These are phyloP conservation scores for Colletotrichum sp. DNA, from an alignment of 2,329 filamentous ascomycete species.

Conservation along the genomic window DNA sequence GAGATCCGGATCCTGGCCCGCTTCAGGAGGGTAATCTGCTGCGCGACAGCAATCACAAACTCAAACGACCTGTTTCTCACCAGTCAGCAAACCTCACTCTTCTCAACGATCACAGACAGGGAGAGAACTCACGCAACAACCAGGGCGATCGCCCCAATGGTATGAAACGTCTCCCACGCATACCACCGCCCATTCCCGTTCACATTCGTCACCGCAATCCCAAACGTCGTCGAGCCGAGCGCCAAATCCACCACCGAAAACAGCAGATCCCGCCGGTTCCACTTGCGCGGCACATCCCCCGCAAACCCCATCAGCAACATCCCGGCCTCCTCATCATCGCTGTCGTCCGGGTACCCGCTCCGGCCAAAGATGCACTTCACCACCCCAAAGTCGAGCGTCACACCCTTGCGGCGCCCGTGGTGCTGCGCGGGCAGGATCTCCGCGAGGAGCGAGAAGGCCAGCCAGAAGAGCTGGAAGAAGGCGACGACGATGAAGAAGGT, in stretches of 20 bases:
- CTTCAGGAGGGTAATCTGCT: slow-evolving; percentile 8
- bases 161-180: neutral
- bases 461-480: slow-evolving; percentile 6
- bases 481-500: neutral
- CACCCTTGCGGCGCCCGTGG: neutral
- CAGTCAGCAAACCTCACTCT: neutral
- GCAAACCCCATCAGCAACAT: neutral
- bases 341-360: neutral
- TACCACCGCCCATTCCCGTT: neutral
- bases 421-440: neutral
- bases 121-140: neutral
- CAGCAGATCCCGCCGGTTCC: neutral
- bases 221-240: neutral
- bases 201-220: neutral
- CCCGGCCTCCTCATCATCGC: neutral
- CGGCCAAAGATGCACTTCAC: slow-evolving; percentile 9
- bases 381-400: neutral
- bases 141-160: neutral
- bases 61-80: neutral
- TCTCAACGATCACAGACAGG: too few relatives aligned
- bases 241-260: neutral
- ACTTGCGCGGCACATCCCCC: neutral
- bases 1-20: slow-evolving; percentile 1
- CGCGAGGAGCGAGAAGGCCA: neutral
- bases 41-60: neutral